Conservation (phyloP, 1,284 basidiomycete genomes). For the Trametes hirsuta region DNA sequence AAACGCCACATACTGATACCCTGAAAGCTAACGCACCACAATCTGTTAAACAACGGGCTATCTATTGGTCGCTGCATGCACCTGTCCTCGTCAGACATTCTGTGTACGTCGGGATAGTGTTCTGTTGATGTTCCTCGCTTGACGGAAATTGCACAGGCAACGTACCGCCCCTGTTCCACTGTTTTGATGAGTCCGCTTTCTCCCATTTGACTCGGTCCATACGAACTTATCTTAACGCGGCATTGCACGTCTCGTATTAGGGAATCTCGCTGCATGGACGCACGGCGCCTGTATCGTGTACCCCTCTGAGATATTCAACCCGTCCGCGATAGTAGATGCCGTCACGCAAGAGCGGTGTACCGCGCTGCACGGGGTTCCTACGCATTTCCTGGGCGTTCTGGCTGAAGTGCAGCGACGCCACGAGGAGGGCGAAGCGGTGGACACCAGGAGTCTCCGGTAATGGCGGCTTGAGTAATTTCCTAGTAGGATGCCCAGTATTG, state of each 20-base stretch:
- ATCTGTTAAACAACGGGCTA: slow-evolving; percentile 79
- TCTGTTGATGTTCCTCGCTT: not conserved
- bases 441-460: slow-evolving; percentile 59
- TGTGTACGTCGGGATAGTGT: slow-evolving; percentile 52
- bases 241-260: slow-evolving; percentile 69
- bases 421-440: slow-evolving; percentile 46
- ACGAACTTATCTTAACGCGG: slow-evolving; percentile 7
- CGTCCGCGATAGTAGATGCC: slow-evolving; percentile 67
- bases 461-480: slow-evolving; percentile 5
- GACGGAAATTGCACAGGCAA: slow-evolving; percentile 53
- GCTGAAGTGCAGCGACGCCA: slow-evolving; percentile 62
- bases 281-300: slow-evolving; percentile 79
- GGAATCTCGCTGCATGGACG: slow-evolving; percentile 81
- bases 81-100: slow-evolving; percentile 61
- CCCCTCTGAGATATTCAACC: slow-evolving; percentile 67
- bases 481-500: not conserved
- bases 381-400: slow-evolving; percentile 80
- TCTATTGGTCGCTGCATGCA: slow-evolving; percentile 74
- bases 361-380: slow-evolving; percentile 83
- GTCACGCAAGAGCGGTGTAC: slow-evolving; percentile 71
- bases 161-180: slow-evolving; percentile 81
- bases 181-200: slow-evolving; percentile 73
- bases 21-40: slow-evolving; percentile 69
- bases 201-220: not conserved
- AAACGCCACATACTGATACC: not conserved